Percentiles rank a stretch among this genome's conserved stretches.
Conservation (phyloP, 2,329 filamentous ascomycete genomes). For the Nothopassalora personata region DNA sequence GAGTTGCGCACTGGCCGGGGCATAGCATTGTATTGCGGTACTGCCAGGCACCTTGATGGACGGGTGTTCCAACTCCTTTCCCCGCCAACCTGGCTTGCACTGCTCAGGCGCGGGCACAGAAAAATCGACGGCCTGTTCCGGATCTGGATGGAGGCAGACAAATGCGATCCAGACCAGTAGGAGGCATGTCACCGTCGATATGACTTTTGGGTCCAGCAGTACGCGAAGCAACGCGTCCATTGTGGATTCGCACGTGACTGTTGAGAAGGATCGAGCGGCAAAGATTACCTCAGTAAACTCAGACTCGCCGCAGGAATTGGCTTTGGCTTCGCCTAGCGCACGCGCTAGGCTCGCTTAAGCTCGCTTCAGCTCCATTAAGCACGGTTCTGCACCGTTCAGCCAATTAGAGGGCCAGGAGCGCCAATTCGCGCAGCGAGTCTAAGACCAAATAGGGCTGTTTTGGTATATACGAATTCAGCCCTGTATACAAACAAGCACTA, state of each 20-base stretch:
- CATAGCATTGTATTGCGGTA: slow-evolving; percentile 73
- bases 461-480: no score
- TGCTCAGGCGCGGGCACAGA: slow-evolving; percentile 53
- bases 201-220: slow-evolving; percentile 6
- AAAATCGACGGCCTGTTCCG: slow-evolving; percentile 25
- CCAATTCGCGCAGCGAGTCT: no score
- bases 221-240: slow-evolving; percentile 9
- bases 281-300: no score
- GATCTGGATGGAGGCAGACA: slow-evolving; percentile 10
- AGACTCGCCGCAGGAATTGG: no score
- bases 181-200: slow-evolving; percentile 9
- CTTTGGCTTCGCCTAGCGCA: no score
- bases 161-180: slow-evolving; percentile 9
- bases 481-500: no score
- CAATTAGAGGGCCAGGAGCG: no score
- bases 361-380: no score
- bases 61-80: slow-evolving; percentile 54
- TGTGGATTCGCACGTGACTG: neutral
- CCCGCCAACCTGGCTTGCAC: slow-evolving; percentile 50
- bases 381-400: no score
- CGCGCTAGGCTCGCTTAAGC: no score
- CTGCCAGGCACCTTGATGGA: slow-evolving; percentile 61
- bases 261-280: neutral
- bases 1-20: slow-evolving; percentile 79
- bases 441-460: no score